Percentiles rank a stretch among this genome's conserved stretches.
Conservation (phyloP, 768 basidiomycete species). For the Lyophyllum atratum region DNA sequence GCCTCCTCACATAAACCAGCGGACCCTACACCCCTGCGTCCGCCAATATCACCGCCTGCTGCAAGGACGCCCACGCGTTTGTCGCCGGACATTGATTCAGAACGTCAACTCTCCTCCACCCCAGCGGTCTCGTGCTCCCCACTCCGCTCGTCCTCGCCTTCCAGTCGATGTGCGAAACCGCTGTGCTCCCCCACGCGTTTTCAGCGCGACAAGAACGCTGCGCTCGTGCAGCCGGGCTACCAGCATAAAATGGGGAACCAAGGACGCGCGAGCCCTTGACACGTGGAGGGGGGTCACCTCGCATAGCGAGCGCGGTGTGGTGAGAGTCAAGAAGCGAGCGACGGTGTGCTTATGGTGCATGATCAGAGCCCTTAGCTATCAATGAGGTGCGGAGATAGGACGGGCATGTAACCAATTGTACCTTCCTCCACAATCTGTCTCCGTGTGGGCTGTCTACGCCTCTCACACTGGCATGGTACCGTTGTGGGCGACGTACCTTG, state of each 20-base stretch:
- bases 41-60: constrained; percentile 6
- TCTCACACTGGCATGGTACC: not conserved
- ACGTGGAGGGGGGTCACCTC: not conserved
- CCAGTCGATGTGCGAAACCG: not conserved
- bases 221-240: not conserved
- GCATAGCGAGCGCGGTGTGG: not conserved
- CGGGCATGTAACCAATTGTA: not conserved
- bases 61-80: constrained; percentile 1
- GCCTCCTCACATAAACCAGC: not conserved
- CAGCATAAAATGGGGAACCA: not conserved
- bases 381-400: not conserved
- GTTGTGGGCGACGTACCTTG: not conserved
- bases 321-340: not conserved
- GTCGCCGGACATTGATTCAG: not conserved
- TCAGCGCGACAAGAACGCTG: constrained; percentile 6
- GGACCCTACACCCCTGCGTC: not conserved
- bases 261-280: constrained; percentile 3
- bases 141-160: not conserved
- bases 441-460: not conserved
- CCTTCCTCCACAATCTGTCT: not conserved
- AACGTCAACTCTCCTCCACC: not conserved
- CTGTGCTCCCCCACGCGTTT: constrained; percentile 3
- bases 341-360: not conserved
- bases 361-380: not conserved
- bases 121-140: constrained; percentile 1